Conservation (phyloP, 169 alveolate species). For the Plasmodium yoelii region DNA sequence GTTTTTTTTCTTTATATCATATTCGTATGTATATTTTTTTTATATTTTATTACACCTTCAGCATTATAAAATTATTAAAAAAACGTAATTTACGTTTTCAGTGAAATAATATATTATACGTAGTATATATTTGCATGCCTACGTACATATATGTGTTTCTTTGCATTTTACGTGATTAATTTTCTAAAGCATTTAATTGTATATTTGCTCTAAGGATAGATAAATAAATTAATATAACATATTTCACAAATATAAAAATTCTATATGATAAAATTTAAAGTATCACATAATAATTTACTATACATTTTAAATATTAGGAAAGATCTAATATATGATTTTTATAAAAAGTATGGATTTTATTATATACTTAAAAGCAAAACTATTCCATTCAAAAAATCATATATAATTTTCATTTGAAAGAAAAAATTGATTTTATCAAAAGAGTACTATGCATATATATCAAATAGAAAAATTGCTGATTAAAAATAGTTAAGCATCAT, state of each 20-base stretch:
- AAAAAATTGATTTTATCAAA: no score
- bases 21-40: no score
- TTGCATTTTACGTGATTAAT: background rate
- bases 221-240: background rate
- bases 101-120: background rate
- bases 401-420: no score
- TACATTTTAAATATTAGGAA: background rate
- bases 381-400: background rate
- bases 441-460: no score
- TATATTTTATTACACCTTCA: background rate
- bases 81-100: background rate
- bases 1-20: background rate
- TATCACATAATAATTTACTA: background rate
- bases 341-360: background rate
- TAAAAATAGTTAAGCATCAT: no score
- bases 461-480: no score
- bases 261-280: background rate
- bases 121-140: background rate
- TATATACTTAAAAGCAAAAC: background rate
- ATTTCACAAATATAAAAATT: background rate
- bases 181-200: background rate
- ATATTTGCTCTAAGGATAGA: background rate
- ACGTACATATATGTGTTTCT: background rate
- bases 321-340: background rate
- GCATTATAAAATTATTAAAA: background rate